Percentiles rank a stretch among this genome's conserved stretches.
Conservation (phyloP, 192 early-diverging fungal species). For the Podila clonocystis region DNA sequence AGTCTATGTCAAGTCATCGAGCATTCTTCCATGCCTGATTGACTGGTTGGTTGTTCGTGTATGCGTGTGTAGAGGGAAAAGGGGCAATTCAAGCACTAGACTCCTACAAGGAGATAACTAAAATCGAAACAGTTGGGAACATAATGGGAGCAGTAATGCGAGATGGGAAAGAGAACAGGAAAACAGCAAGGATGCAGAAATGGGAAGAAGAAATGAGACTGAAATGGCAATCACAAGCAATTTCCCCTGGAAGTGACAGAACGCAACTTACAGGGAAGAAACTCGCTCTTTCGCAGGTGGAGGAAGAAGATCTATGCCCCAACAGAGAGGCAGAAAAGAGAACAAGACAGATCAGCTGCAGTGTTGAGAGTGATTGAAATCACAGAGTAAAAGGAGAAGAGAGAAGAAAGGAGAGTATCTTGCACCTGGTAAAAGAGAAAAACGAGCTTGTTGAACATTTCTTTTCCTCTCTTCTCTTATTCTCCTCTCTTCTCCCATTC, state of each 20-base stretch:
- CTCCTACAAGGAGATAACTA: neutral
- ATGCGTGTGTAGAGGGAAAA: neutral
- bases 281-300: too few relatives aligned
- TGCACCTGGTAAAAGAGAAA: neutral
- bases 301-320: too few relatives aligned
- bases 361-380: neutral
- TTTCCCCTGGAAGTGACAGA: too few relatives aligned
- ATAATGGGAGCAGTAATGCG: too few relatives aligned
- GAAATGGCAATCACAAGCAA: too few relatives aligned
- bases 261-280: too few relatives aligned
- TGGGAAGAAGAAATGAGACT: too few relatives aligned
- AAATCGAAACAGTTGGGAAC: too few relatives aligned
- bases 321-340: neutral
- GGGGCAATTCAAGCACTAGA: neutral
- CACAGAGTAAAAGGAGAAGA: neutral
- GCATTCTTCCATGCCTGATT: neutral
- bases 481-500: neutral
- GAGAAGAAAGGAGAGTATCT: neutral
- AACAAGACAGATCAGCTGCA: neutral
- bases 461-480: neutral
- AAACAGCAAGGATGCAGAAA: too few relatives aligned
- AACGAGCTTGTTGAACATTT: neutral
- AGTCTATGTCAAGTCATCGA: neutral
- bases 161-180: too few relatives aligned
- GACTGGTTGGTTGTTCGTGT: too few relatives aligned